Base-by-base conservation (phyloP, 179 eudicot genomes). In the Carnegiea gigantea region DNA sequence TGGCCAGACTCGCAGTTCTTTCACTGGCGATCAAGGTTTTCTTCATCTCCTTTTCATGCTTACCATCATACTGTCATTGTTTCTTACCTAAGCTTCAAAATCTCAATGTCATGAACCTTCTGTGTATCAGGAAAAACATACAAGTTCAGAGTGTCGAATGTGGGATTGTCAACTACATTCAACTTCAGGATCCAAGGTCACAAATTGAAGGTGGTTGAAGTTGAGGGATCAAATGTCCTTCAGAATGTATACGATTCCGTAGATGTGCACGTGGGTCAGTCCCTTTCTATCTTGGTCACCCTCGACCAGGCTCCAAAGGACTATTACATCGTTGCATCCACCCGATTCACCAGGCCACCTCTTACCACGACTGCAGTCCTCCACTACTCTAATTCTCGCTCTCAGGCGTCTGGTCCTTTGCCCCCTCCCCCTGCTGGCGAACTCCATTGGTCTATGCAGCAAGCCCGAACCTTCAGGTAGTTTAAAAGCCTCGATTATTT, bases 381-480 rank as follows among this genome's bases (percentile, higher is more conserved):
- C 14, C 92, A 82, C 70, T 89, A 89, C 78, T 73, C 84, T 17
- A 86, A 86, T 30, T 85, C 90, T n/a, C 30, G 24, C 7, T 17
- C 80, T 10, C 80, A 43, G 10, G 89, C 81, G 12, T 81, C 85
- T 30, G 86, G 89, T 36, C 79, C 87, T 70, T 18, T 85, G 76
- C 90, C 90, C 17, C 70, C 76, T 77, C 73, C 75, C 15, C 90
- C 84, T 33, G 44, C 88, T 70, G 65, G 75, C 24, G 84, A 84
- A 70, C 28, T 85, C 0, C 84, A 88, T 49, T 93, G 98, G 97
- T 95, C 98, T 73, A 88, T 93, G 85, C 76, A 87, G 49, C 98
- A 95, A 88, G 98, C 97, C 82, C 86, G 95, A 85, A 82, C 95
- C 68, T 85, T 89, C 87, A 93, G 94, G 98, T 95, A 89, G 24